Base-by-base conservation (phyloP, 345 rosid species). In the Clausena lansium region DNA sequence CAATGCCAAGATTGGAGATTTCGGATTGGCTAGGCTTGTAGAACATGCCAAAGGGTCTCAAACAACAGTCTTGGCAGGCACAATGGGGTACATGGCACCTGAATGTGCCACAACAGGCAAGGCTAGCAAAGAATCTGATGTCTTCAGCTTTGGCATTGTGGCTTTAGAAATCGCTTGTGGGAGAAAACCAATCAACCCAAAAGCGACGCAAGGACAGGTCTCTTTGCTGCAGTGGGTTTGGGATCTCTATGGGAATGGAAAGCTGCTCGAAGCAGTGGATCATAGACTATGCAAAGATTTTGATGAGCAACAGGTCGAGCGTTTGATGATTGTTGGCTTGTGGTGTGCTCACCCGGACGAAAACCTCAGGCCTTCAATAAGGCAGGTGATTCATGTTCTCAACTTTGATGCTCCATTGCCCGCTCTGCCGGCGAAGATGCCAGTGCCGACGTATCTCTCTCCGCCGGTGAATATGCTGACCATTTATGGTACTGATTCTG, bases 121-220 rank as follows among this genome's bases (percentile, higher is more conserved):
- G 47, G 81, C 81, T 4, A 84, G 81, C 65, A 80, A 80, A 11
- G 85, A 88, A 77, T 77, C 85, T 0, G 85, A 83, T 35, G 67
- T 86, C 2, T 84, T 70, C 36, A 83, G 87, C 68, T 86, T 88
- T 25, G 84, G 88, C 1, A 36, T 86, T 2, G 86, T 85, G 11
- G 77, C 80, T 1, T 47, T 84, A 38, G 86, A 88, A 27, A 76
- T 85, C 1, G 86, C 82, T 5, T 67, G 69, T 13, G 81, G 85
- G 11, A 66, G 80, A 59, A 79, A 20, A 75, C 62, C 82, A 0
- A 28, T 74, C 25, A n/a, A 71, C 5, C 78, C 61, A 6, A 47
- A 2, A 4, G 74, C 36, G 0, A n/a, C 39, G 9, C 77, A 39
- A 27, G 20, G 4, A 27, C 70, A 72, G 13, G 45, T 57, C 32